A percentile compares a stretch with the other conserved stretches of the same genome.
Evolutionary conservation across 176 grass and related monocot genomes (phyloP).

Genomic region (Aegilops tauschii): DNA sequence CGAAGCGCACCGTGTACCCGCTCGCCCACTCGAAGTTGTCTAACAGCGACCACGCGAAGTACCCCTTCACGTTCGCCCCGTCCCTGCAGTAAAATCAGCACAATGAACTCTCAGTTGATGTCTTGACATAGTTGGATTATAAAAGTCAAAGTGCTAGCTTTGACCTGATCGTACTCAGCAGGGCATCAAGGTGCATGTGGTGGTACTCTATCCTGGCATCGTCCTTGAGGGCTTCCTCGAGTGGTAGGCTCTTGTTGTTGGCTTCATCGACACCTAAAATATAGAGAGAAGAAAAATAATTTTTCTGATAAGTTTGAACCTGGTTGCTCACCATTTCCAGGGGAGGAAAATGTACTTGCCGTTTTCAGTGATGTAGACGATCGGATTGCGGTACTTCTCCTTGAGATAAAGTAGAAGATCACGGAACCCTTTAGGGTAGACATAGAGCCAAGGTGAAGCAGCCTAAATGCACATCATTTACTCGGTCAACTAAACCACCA

Average conservation of each 20-base stretch:
- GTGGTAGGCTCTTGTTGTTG: constrained; percentile 38
- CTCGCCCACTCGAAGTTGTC: constrained; percentile 58
- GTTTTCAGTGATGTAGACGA: constrained; percentile 59
- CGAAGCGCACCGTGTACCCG: constrained; percentile 58
- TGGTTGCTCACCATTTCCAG: not conserved
- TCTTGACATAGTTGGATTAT: not conserved
- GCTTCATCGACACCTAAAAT: constrained; percentile 40
- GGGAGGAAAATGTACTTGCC: not conserved
- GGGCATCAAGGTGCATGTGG: constrained; percentile 43
- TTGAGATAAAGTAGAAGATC: constrained; percentile 54
- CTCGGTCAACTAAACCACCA: not conserved
- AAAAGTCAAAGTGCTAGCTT: not conserved
- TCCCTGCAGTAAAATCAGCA: constrained; percentile 14
- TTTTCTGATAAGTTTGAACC: not conserved
- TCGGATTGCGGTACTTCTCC: constrained; percentile 45
- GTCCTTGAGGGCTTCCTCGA: constrained; percentile 60
- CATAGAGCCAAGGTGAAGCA: constrained; percentile 43
- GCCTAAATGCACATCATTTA: not conserved
- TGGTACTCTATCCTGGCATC: constrained; percentile 52
- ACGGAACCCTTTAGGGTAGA: constrained; percentile 49
- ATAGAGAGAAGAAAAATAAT: not conserved
- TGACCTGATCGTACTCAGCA: constrained; percentile 54
- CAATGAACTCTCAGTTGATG: not conserved
- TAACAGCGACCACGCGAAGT: constrained; percentile 60
- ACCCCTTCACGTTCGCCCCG: constrained; percentile 62